Percentiles rank a stretch among this genome's conserved stretches.
These are phyloP conservation scores for Xylona heveae DNA, from an alignment of 495 filamentous ascomycete genomes.

Conservation along the genomic window DNA sequence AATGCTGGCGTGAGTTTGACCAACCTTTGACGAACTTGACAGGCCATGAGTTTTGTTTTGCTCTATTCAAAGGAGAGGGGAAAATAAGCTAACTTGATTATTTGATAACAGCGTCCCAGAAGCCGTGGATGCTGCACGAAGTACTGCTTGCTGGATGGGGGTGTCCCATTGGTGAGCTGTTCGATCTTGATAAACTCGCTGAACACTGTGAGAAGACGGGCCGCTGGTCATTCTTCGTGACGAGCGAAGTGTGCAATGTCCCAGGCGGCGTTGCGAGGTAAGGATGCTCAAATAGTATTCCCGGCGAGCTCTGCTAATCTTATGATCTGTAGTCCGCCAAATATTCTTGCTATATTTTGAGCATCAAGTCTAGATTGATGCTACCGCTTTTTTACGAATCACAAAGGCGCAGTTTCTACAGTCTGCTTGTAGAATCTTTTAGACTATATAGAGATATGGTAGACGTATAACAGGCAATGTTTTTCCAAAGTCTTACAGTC, in stretches of 20 bases:
- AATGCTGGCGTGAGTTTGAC: conserved; percentile 9
- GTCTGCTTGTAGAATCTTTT: no score
- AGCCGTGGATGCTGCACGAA: conserved; percentile 18
- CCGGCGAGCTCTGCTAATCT: conserved; percentile 2
- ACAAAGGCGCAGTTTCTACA: no score
- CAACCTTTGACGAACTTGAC: no score
- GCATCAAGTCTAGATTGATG: no score
- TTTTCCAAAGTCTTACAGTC: no score
- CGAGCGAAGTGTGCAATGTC: conserved; percentile 25
- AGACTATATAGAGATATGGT: no score
- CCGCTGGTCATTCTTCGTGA: conserved; percentile 25
- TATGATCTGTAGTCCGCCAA: conserved; percentile 21
- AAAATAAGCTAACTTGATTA: conserved; percentile 3
- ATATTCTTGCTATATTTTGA: conserved; percentile 21
- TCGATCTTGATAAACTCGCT: conserved; percentile 22
- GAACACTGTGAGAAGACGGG: conserved; percentile 12
- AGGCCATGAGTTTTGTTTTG: no score
- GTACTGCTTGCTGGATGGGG: conserved; percentile 26
- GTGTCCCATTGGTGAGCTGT: conserved; percentile 26
- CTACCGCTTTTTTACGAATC: no score
- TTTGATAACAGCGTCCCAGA: conserved; percentile 6
- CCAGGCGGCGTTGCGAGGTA: conserved; percentile 22
- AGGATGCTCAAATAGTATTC: background rate
- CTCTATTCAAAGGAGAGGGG: background rate
- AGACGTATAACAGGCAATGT: no score